Conservation (phyloP, 257 asterid species). For the Penstemon eatonii region DNA sequence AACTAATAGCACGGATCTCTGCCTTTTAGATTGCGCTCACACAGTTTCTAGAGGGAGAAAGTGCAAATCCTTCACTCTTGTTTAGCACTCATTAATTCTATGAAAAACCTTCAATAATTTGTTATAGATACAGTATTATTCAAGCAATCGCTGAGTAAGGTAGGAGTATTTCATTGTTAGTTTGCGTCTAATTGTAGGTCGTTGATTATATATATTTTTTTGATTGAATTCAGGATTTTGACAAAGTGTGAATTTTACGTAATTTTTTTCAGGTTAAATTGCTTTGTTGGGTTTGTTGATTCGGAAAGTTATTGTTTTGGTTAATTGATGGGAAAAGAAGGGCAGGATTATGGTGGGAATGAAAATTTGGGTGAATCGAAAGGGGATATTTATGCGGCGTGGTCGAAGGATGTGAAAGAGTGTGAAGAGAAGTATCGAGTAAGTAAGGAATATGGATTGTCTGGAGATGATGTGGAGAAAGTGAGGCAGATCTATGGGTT, state of each 20-base stretch:
- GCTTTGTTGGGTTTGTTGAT: conserved; percentile 16
- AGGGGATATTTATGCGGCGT: conserved; percentile 53
- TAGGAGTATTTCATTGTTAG: too few species aligned
- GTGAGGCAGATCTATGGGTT: conserved; percentile 77
- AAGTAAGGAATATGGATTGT: conserved; percentile 60
- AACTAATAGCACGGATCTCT: conserved; percentile 24
- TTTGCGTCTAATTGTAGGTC: too few species aligned
- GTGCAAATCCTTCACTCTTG: too few species aligned
- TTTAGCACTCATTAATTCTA: too few species aligned
- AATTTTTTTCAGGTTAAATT: not conserved
- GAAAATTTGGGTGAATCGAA: conserved; percentile 39
- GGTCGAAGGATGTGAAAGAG: conserved; percentile 82
- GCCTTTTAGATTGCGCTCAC: conserved; percentile 19
- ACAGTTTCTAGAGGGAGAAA: not conserved
- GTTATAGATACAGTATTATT: too few species aligned
- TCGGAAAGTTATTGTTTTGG: not conserved
- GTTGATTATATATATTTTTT: too few species aligned
- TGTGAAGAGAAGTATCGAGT: conserved; percentile 75
- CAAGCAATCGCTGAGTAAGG: too few species aligned
- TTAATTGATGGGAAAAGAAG: conserved; percentile 84
- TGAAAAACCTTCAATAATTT: too few species aligned
- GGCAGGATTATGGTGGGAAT: conserved; percentile 57
- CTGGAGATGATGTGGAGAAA: conserved; percentile 56
- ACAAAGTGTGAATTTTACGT: not conserved
- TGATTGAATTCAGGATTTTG: too few species aligned